Percentiles rank a stretch among this genome's conserved stretches.
Evolutionary conservation across 768 basidiomycete species (phyloP).

Genomic region (Pholiota microspora): DNA sequence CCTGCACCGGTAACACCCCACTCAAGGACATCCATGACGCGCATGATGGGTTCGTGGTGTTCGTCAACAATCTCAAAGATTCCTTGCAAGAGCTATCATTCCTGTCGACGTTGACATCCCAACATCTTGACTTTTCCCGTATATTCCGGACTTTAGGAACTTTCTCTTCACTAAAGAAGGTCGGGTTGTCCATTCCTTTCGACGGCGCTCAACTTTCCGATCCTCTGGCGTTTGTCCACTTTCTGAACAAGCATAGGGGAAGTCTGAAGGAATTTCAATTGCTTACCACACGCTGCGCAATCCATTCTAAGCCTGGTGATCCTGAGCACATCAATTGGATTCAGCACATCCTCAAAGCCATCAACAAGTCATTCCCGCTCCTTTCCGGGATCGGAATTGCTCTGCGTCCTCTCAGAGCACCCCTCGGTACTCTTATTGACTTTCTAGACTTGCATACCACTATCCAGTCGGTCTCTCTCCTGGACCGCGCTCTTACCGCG

Average conservation of each 20-base stretch:
- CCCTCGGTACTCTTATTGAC: conserved; percentile 22
- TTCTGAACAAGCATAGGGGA: conserved; percentile 32
- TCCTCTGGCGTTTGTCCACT: conserved; percentile 28
- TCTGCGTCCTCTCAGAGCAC: conserved; percentile 37
- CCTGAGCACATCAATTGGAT: conserved; percentile 39
- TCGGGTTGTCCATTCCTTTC: conserved; percentile 42
- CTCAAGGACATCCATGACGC: conserved; percentile 28
- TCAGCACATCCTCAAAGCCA: conserved; percentile 31
- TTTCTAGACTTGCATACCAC: conserved; percentile 30
- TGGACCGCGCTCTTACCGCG: conserved; percentile 32
- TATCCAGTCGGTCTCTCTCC: conserved; percentile 32
- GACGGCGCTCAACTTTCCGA: conserved; percentile 40
- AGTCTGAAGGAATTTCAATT: conserved; percentile 36
- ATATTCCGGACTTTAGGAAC: conserved; percentile 36
- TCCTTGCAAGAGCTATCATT: conserved; percentile 37
- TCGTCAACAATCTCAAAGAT: conserved; percentile 39
- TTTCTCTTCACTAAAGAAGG: conserved; percentile 36
- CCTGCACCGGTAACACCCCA: conserved; percentile 31
- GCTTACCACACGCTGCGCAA: conserved; percentile 25
- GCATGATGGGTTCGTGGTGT: conserved; percentile 42
- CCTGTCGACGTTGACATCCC: conserved; percentile 32
- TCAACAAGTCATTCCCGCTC: conserved; percentile 26
- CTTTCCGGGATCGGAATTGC: conserved; percentile 33
- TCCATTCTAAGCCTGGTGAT: conserved; percentile 16
- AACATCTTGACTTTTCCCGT: conserved; percentile 35